phyloP scores from a whole-genome alignment of 164 flowering plant species.

The Taxillus chinensis region DNA sequence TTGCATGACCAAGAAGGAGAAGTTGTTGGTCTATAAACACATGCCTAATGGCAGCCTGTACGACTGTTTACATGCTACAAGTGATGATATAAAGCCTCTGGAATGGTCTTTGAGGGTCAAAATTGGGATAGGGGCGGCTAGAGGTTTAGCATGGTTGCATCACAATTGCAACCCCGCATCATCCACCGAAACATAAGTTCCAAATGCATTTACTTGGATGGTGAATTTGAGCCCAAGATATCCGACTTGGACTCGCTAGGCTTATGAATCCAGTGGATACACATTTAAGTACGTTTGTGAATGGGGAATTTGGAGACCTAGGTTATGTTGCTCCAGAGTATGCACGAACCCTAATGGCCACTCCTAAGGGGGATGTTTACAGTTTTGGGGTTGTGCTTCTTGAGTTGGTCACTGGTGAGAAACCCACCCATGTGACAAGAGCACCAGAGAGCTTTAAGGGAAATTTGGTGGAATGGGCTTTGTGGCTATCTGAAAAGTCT shows the following conservation, averaged over 20 bases:
- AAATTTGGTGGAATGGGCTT: slow-evolving; percentile 52
- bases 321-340: slow-evolving; percentile 82
- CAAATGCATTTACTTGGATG: slow-evolving; percentile 55
- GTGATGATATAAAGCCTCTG: slow-evolving; percentile 16
- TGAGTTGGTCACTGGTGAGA: slow-evolving; percentile 58
- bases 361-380: slow-evolving; percentile 70
- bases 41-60: slow-evolving; percentile 51
- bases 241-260: slow-evolving; percentile 75
- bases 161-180: slow-evolving; percentile 69
- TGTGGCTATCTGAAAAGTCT: slow-evolving; percentile 23
- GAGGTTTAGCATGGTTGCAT: slow-evolving; percentile 71
- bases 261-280: slow-evolving; percentile 70
- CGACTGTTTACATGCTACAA: slow-evolving; percentile 38
- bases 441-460: slow-evolving; percentile 61
- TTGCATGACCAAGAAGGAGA: slow-evolving; percentile 49
- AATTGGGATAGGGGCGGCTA: slow-evolving; percentile 55
- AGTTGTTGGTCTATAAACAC: slow-evolving; percentile 47
- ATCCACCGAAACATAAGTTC: slow-evolving; percentile 69
- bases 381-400: slow-evolving; percentile 65
- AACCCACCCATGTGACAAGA: slow-evolving; percentile 32
- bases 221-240: slow-evolving; percentile 49
- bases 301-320: slow-evolving; percentile 61
- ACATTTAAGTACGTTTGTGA: slow-evolving; percentile 60
- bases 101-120: slow-evolving; percentile 62
- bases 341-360: slow-evolving; percentile 47